These are phyloP conservation scores for Chlorella variabilis DNA, from an alignment of 163 green algal genomes.

Conservation along the genomic window DNA sequence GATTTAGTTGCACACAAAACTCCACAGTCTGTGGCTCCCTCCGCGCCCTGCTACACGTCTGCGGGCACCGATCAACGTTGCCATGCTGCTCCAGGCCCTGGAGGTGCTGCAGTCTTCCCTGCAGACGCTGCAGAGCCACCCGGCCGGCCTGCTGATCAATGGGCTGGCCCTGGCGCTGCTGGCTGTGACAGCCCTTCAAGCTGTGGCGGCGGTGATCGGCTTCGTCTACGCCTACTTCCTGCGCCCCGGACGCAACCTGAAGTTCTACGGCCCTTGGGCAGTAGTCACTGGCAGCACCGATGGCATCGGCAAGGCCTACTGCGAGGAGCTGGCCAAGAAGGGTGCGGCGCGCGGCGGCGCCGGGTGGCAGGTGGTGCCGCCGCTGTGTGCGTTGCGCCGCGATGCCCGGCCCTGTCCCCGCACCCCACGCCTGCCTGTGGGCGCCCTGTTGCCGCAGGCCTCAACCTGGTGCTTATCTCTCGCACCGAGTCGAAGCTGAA, in stretches of 20 bases:
- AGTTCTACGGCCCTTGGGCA: slow-evolving; percentile 47
- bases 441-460: slow-evolving; percentile 40
- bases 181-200: neutral
- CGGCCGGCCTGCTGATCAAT: neutral
- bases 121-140: slow-evolving; percentile 7
- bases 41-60: no score
- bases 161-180: neutral
- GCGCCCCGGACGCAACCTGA: slow-evolving; percentile 65
- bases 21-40: no score
- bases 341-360: slow-evolving; percentile 12
- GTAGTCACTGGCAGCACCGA: slow-evolving; percentile 62
- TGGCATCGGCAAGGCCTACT: slow-evolving; percentile 72
- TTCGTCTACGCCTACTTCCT: slow-evolving; percentile 63
- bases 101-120: neutral
- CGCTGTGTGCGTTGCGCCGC: no score
- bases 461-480: slow-evolving; percentile 81
- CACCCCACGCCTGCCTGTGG: no score
- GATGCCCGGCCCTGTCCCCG: no score
- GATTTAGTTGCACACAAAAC: no score
- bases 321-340: slow-evolving; percentile 67
- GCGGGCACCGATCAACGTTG: no score
- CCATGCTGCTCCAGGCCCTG: no score
- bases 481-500: slow-evolving; percentile 77
- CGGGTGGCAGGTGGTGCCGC: no score
- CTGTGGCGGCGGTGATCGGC: neutral